These are phyloP conservation scores for Zopfochytrium polystomum DNA, from an alignment of 371 early-diverging fungal species.

Conservation along the genomic window DNA sequence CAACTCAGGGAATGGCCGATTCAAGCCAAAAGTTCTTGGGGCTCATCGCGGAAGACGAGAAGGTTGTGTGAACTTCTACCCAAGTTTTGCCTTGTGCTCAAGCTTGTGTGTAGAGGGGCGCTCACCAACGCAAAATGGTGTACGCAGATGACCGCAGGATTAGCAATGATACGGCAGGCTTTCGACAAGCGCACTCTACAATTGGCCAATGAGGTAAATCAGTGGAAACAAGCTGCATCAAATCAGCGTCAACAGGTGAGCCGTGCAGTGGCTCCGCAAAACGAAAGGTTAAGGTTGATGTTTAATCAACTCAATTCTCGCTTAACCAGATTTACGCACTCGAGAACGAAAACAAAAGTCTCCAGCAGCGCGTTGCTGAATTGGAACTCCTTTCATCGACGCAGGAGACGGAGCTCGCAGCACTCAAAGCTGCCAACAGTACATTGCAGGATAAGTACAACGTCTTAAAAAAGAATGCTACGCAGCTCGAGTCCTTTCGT, in stretches of 20 bases:
- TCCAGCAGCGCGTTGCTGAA: conserved; percentile 20
- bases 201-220: conserved; percentile 27
- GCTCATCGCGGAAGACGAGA: too few species aligned
- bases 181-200: conserved; percentile 20
- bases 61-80: too few species aligned
- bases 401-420: conserved; percentile 31
- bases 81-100: too few species aligned
- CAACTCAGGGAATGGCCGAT: too few species aligned
- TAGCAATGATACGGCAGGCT: conserved; percentile 37
- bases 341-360: conserved; percentile 20
- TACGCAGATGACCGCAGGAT: conserved; percentile 31
- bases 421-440: conserved; percentile 22
- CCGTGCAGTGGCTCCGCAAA: neutral
- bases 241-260: conserved; percentile 34
- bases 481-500: conserved; percentile 43
- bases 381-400: conserved; percentile 23
- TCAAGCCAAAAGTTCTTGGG: too few species aligned
- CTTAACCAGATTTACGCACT: conserved; percentile 23
- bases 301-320: neutral
- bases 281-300: neutral
- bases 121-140: too few species aligned
- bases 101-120: too few species aligned
- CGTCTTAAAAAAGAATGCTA: conserved; percentile 33
- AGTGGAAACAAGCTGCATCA: conserved; percentile 30
- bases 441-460: conserved; percentile 32